These are phyloP conservation scores for Penstemon barbatus DNA, from an alignment of 257 asterid species.

Conservation along the genomic window DNA sequence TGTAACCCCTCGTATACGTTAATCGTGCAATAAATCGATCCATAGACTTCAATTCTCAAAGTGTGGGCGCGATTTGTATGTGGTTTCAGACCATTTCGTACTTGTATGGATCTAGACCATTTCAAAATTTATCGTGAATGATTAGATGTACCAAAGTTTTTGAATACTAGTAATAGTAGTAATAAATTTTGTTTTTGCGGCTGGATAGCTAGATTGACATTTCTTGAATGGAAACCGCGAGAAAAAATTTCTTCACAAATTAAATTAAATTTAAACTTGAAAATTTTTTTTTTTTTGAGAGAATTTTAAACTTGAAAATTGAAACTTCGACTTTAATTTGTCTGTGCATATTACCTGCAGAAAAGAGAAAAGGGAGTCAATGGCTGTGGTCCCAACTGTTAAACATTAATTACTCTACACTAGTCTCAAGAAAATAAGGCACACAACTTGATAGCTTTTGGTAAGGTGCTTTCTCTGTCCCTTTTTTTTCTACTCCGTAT, in stretches of 20 bases:
- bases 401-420: too few species aligned
- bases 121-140: constrained; percentile 3
- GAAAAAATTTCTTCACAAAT: constrained; percentile 2
- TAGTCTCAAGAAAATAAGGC: too few species aligned
- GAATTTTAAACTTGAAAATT: too few species aligned
- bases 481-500: too few species aligned
- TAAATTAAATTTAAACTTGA: too few species aligned
- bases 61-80: constrained; percentile 31
- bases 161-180: neutral
- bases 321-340: too few species aligned
- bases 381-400: too few species aligned
- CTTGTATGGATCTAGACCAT: neutral
- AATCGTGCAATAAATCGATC: neutral
- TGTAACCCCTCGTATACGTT: neutral
- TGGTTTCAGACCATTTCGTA: constrained; percentile 24
- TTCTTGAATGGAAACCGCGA: constrained; percentile 29
- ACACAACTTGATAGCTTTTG: too few species aligned
- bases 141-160: neutral
- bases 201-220: constrained; percentile 3
- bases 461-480: too few species aligned
- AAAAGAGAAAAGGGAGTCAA: too few species aligned
- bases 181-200: neutral
- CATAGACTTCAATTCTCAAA: constrained; percentile 20
- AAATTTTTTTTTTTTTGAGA: too few species aligned
- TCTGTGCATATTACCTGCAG: too few species aligned